These are phyloP conservation scores for Geopyxis carbonaria DNA, from an alignment of 495 filamentous ascomycete genomes.

Conservation along the genomic window DNA sequence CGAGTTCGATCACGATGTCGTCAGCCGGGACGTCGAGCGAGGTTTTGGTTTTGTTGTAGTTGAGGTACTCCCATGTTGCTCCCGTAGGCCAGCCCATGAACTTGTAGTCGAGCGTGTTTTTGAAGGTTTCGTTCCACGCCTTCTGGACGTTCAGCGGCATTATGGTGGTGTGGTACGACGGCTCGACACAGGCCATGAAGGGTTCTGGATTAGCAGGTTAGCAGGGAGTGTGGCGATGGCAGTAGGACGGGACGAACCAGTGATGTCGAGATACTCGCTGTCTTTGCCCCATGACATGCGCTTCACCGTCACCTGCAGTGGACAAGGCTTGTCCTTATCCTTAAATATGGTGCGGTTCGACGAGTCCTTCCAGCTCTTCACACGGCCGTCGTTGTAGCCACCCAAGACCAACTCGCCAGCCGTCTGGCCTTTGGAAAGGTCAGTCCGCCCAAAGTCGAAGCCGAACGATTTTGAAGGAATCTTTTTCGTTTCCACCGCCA, in stretches of 20 bases:
- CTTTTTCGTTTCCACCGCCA: constrained; percentile 3
- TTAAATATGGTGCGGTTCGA: constrained; percentile 15
- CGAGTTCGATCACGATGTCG: constrained; percentile 14
- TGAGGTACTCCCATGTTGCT: constrained; percentile 17
- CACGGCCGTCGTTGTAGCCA: constrained; percentile 17
- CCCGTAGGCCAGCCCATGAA: no score
- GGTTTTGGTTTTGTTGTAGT: constrained; percentile 8
- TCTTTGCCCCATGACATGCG: constrained; percentile 14
- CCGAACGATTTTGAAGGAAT: constrained; percentile 15
- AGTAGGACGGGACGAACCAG: constrained; percentile 9
- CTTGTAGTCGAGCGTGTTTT: background rate
- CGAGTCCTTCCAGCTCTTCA: constrained; percentile 2
- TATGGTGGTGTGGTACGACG: constrained; percentile 22
- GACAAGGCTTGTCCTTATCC: constrained; percentile 18
- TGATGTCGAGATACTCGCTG: constrained; percentile 18
- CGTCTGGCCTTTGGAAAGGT: no score
- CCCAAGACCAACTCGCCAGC: constrained; percentile 19
- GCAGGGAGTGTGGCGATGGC: no score
- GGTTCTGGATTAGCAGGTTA: no score
- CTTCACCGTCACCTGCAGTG: constrained; percentile 15
- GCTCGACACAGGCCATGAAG: constrained; percentile 23
- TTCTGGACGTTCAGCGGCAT: constrained; percentile 15
- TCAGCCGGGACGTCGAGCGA: constrained; percentile 6
- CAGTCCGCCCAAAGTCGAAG: constrained; percentile 16
- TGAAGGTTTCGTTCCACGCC: constrained; percentile 22